phyloP scores from a whole-genome alignment of 371 early-diverging fungal species.

The Rhizopus sp. region DNA sequence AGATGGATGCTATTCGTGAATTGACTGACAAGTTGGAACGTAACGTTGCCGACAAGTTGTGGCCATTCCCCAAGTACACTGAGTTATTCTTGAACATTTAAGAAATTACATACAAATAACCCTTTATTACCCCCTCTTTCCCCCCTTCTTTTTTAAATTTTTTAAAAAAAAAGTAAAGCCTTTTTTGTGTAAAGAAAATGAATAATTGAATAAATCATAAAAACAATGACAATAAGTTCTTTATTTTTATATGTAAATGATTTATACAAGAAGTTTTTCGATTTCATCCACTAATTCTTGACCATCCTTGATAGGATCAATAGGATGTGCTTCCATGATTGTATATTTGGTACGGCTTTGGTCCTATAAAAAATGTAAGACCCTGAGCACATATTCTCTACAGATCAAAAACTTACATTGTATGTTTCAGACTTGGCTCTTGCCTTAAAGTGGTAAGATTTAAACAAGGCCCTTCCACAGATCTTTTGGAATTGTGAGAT shows the following conservation, averaged over 20 bases:
- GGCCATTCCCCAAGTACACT: conserved; percentile 96
- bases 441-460: conserved; percentile 69
- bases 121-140: background rate
- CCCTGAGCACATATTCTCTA: background rate
- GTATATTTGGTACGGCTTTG: conserved; percentile 55
- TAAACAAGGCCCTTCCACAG: conserved; percentile 64
- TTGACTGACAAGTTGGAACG: conserved; percentile 81
- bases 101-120: conserved; percentile 4
- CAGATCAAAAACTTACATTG: conserved; percentile 56
- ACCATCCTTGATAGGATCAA: conserved; percentile 67
- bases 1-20: conserved; percentile 74
- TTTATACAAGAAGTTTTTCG: background rate
- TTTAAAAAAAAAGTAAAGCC: too few relatives aligned
- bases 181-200: too few relatives aligned
- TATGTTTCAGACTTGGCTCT: conserved; percentile 83
- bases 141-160: background rate
- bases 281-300: conserved; percentile 38
- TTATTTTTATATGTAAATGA: too few relatives aligned
- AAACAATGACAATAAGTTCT: too few relatives aligned
- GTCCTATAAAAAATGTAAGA: conserved; percentile 48
- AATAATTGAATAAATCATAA: too few relatives aligned
- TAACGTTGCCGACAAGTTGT: conserved; percentile 84
- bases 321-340: conserved; percentile 47
- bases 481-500: conserved; percentile 35
- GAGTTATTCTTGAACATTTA: conserved; percentile 86